phyloP scores from a whole-genome alignment of 768 basidiomycete species.

The Tricholoma flavovirens region DNA sequence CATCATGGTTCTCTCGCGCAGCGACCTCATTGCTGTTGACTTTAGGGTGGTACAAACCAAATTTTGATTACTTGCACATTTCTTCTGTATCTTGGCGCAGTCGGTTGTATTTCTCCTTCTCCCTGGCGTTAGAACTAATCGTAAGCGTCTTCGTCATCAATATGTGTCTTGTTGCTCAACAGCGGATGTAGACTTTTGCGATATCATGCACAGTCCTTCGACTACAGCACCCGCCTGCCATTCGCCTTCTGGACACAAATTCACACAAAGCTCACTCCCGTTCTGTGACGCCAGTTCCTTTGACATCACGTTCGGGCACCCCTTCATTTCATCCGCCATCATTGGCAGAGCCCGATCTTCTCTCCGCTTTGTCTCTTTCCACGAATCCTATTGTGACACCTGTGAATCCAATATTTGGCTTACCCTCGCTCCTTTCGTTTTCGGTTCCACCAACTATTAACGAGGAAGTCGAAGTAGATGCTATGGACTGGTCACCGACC shows the following conservation, averaged over 20 bases:
- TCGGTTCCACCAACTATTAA: conserved; percentile 17
- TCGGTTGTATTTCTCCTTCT: conserved; percentile 42
- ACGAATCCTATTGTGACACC: conserved; percentile 51
- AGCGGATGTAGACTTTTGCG: conserved; percentile 38
- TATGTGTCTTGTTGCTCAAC: neutral
- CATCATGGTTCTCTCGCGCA: conserved; percentile 54
- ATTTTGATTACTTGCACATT: conserved; percentile 34
- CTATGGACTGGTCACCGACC: conserved; percentile 66
- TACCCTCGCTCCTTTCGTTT: conserved; percentile 51
- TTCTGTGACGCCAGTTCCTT: conserved; percentile 37
- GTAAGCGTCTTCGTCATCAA: conserved; percentile 34
- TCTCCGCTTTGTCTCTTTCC: conserved; percentile 60
- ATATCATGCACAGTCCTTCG: conserved; percentile 52
- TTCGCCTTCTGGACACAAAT: conserved; percentile 62
- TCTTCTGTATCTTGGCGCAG: conserved; percentile 28
- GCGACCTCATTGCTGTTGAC: conserved; percentile 42
- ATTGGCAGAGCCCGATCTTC: conserved; percentile 47
- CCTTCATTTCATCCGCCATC: conserved; percentile 13
- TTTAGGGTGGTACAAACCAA: conserved; percentile 34
- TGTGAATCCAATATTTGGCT: conserved; percentile 59
- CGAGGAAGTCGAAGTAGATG: conserved; percentile 34
- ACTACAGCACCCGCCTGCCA: conserved; percentile 61
- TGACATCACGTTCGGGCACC: conserved; percentile 9
- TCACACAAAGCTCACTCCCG: conserved; percentile 36
- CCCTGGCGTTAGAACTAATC: conserved; percentile 45